Conservation (phyloP, 768 basidiomycete species). For the Pulveroboletus sp. region DNA sequence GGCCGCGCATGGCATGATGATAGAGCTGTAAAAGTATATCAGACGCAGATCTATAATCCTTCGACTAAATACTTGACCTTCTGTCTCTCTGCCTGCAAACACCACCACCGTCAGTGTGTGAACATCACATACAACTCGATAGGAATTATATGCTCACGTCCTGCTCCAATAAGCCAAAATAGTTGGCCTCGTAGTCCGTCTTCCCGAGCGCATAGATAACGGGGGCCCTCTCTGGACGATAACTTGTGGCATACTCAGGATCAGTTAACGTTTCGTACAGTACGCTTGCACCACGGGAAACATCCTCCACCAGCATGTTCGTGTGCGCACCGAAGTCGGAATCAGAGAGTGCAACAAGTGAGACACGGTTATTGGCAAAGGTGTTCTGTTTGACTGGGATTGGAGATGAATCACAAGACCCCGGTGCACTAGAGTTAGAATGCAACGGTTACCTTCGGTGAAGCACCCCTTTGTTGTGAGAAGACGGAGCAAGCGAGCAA, state of each 20-base stretch:
- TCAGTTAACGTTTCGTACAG: conserved; percentile 26
- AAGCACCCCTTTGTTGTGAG: conserved; percentile 32
- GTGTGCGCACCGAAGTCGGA: conserved; percentile 9
- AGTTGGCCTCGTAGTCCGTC: conserved; percentile 11
- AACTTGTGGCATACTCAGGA: conserved; percentile 22
- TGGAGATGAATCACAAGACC: background rate
- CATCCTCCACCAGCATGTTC: conserved; percentile 7
- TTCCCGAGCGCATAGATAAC: conserved; percentile 18
- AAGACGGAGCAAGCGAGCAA: conserved; percentile 28
- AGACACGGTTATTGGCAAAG: conserved; percentile 34
- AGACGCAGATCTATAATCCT: background rate
- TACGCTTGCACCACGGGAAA: conserved; percentile 9
- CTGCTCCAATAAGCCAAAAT: conserved; percentile 21
- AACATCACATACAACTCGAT: background rate
- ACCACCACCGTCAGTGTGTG: background rate
- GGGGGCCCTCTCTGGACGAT: conserved; percentile 19
- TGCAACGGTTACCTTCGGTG: conserved; percentile 21
- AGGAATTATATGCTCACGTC: conserved; percentile 16
- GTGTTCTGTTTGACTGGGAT: conserved; percentile 22
- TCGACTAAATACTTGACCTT: conserved; percentile 5
- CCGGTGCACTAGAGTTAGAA: background rate
- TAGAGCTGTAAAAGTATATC: conserved; percentile 12
- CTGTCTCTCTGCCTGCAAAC: conserved; percentile 13
- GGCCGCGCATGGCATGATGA: conserved; percentile 23
- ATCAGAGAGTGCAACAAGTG: conserved; percentile 21